These are phyloP conservation scores for Aureobasidium lini DNA, from an alignment of 2,329 filamentous ascomycete genomes.

Conservation along the genomic window DNA sequence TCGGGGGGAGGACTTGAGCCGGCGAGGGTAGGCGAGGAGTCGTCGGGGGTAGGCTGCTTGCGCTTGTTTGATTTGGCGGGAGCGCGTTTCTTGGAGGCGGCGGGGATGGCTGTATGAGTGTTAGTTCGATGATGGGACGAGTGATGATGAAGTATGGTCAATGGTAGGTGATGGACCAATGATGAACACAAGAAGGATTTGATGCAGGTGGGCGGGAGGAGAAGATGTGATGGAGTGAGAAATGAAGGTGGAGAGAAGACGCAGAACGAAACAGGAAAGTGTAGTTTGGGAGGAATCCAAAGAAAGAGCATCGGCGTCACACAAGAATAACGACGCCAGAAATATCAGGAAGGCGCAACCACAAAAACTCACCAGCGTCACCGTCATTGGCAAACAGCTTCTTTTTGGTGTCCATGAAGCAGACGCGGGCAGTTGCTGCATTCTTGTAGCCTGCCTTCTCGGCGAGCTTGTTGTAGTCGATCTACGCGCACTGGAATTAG, in stretches of 20 bases:
- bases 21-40: background rate
- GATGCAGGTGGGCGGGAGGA: background rate
- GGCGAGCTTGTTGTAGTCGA: constrained; percentile 35
- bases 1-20: background rate
- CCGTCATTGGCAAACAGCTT: constrained; percentile 36
- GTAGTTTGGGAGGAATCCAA: too few species aligned
- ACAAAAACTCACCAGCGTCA: background rate
- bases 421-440: constrained; percentile 27
- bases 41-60: background rate
- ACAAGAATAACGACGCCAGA: too few species aligned
- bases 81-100: background rate
- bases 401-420: constrained; percentile 31
- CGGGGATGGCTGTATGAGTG: background rate
- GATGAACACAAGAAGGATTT: background rate
- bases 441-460: constrained; percentile 31
- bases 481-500: constrained; percentile 19
- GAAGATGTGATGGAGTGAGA: too few species aligned
- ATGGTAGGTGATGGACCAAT: background rate
- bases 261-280: background rate
- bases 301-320: too few species aligned
- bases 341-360: too few species aligned
- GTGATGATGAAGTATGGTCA: too few species aligned
- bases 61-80: background rate
- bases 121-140: background rate
- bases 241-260: background rate